Evolutionary conservation across 345 rosid genomes (phyloP), one percentile per base, ranked within the genome.

Genomic region (Abelmoschus esculentus): DNA sequence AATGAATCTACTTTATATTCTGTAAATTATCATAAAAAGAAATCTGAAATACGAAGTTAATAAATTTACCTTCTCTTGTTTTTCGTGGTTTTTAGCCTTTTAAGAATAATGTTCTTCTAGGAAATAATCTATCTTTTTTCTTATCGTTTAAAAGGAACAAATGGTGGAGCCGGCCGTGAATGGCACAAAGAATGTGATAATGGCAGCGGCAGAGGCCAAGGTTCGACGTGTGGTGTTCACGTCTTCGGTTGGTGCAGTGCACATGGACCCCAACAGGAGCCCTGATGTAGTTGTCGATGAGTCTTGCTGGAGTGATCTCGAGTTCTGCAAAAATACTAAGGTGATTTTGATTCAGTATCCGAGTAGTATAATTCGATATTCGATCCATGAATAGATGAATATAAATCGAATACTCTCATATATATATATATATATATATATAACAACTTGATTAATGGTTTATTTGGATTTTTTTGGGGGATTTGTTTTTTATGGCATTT

Each of bases 151-250:
- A 18, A 66, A 93, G 98, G 98, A 87, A 38, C 86, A 89, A 85
- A 88, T 95, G 97, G 85, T 91, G 89, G 99, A 95, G 80, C 99
- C 97, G 11, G 96, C 97, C 0, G 96, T 95, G 77, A 75, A 73
- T 0, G 99, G 99, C 70, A 88, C 97, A 4, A 85, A 83, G 83
- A 88, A 86, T 38, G 97, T 91, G 79, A 85, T 95, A n/a, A 70
- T 75, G 3, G 99, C 96, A 0, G 96, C 97, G 0, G 85, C 93
- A 0, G 91, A 85, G 78, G 90, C 96, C 64, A 85, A 87, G 53
- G 96, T 80, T 31, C 82, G 89, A 29, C 90, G 99, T 2, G 96
- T 95, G 29, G 96, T 90, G 4, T 88, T 91, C 83, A 95, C 97
- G 2, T 95, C 99, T 0, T 91, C 99, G 0, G 86, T 95, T 6